phyloP scores from a whole-genome alignment of 176 grass and related monocot species.

The Zea luxurians region DNA sequence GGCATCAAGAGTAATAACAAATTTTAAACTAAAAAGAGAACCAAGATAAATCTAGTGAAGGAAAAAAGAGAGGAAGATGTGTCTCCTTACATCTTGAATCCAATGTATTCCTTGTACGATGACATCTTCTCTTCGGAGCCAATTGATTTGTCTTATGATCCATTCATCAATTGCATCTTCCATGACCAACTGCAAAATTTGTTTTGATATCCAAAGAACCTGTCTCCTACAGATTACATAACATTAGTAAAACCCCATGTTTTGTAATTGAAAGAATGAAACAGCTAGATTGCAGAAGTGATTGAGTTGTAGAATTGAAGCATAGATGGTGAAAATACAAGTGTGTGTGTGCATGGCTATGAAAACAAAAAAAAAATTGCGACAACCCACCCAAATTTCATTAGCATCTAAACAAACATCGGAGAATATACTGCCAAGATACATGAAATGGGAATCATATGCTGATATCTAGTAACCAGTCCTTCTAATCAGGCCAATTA shows the following conservation, averaged over 20 bases:
- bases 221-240: slow-evolving; percentile 68
- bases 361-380: neutral
- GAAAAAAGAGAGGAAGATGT: slow-evolving; percentile 9
- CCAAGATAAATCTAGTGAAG: neutral
- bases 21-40: slow-evolving; percentile 10
- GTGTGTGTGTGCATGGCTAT: slow-evolving; percentile 17
- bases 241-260: slow-evolving; percentile 16
- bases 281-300: slow-evolving; percentile 2
- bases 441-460: slow-evolving; percentile 6
- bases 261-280: slow-evolving; percentile 24
- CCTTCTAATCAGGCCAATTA: slow-evolving; percentile 3
- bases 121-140: slow-evolving; percentile 72
- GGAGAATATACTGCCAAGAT: slow-evolving; percentile 10
- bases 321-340: slow-evolving; percentile 33
- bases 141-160: slow-evolving; percentile 94
- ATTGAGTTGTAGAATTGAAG: neutral
- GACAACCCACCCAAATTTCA: neutral
- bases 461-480: slow-evolving; percentile 11
- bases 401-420: slow-evolving; percentile 24
- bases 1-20: neutral
- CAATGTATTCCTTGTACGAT: slow-evolving; percentile 75
- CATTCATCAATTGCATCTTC: slow-evolving; percentile 99
- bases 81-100: slow-evolving; percentile 88
- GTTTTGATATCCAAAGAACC: slow-evolving; percentile 97
- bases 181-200: slow-evolving; percentile 94